Conservation (phyloP, 768 basidiomycete species). For the Mycena albidolilacea region DNA sequence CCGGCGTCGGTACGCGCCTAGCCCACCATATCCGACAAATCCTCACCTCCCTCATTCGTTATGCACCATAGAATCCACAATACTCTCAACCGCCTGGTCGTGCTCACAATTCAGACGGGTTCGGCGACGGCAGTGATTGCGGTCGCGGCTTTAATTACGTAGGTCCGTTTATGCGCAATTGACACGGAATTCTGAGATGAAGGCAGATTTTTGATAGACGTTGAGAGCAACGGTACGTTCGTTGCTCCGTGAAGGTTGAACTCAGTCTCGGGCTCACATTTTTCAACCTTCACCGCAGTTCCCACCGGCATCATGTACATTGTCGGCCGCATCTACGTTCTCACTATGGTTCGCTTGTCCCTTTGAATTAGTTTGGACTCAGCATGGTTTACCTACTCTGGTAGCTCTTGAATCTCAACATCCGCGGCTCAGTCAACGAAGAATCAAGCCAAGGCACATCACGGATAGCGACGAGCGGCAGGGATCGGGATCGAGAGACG, state of each 20-base stretch:
- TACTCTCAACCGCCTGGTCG: slow-evolving; percentile 1
- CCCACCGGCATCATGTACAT: slow-evolving; percentile 1
- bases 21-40: neutral
- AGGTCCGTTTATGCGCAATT: neutral
- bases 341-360: slow-evolving; percentile 1
- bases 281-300: neutral
- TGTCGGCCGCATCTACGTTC: neutral
- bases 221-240: neutral
- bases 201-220: slow-evolving; percentile 1
- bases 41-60: neutral
- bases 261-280: slow-evolving; percentile 3
- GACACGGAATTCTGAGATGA: neutral
- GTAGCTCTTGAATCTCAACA: slow-evolving; percentile 7
- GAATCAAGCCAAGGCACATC: neutral
- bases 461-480: neutral
- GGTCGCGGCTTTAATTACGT: neutral
- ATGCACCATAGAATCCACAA: neutral
- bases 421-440: neutral
- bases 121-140: neutral
- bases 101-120: neutral
- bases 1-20: neutral
- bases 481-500: too few species aligned
- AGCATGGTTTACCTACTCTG: slow-evolving; percentile 6
- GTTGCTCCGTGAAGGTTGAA: neutral
- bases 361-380: neutral